Conservation (phyloP, 2,329 filamentous ascomycete genomes). For the Aspergillus melleus region DNA sequence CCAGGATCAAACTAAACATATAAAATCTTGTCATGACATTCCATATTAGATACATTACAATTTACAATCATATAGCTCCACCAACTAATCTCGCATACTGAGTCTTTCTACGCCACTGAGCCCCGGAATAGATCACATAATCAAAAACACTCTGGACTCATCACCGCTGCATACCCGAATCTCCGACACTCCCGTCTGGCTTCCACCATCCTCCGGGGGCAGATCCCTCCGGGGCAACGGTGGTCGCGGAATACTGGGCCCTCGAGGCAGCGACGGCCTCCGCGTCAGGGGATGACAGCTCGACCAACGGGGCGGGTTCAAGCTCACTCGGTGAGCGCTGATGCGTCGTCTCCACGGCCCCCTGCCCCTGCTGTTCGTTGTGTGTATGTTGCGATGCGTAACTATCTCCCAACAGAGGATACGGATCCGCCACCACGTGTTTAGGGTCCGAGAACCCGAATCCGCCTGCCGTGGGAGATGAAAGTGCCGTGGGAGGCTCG, state of each 20-base stretch:
- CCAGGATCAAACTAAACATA: no score
- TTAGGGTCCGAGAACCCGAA: neutral
- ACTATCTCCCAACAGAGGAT: neutral
- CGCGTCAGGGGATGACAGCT: neutral
- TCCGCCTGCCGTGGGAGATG: no score
- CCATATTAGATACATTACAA: no score
- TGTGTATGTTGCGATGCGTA: neutral
- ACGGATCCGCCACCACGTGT: neutral
- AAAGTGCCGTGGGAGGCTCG: no score
- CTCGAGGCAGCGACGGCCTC: neutral
- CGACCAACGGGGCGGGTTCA: neutral
- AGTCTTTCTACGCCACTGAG: no score
- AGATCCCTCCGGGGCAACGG: neutral
- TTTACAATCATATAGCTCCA: no score
- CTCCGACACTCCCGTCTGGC: neutral
- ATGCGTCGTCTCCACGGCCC: neutral
- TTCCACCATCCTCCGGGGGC: neutral
- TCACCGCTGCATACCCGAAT: neutral
- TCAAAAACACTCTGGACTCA: neutral
- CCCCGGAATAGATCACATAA: no score
- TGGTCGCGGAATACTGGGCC: neutral
- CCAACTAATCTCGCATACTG: no score
- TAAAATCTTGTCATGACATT: no score
- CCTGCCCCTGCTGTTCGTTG: neutral
- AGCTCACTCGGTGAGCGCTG: neutral